A percentile compares a stretch with the other conserved stretches of the same genome.
phyloP scores from a whole-genome alignment of 1,284 basidiomycete genomes.

The Sanghuangporus weigelae region DNA sequence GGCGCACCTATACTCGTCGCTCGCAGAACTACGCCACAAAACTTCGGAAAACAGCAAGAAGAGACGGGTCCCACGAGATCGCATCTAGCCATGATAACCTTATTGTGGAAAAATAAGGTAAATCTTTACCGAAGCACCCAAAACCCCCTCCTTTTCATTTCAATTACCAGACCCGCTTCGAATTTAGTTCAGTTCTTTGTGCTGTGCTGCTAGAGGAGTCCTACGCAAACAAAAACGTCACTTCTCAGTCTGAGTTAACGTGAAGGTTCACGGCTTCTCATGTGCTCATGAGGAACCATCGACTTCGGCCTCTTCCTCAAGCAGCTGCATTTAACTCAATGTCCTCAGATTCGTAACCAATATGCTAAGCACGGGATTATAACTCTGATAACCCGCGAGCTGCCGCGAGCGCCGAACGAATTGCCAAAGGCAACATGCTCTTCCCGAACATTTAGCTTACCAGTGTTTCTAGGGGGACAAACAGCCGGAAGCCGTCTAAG shows the following conservation, averaged over 20 bases:
- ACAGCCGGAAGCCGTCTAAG: not conserved
- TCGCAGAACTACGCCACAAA: not conserved
- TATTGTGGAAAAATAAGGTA: not conserved
- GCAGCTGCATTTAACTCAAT: not conserved
- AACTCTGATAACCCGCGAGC: not conserved
- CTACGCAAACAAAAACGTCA: too few species aligned
- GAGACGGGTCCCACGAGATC: not conserved
- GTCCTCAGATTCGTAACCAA: not conserved
- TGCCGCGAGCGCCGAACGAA: not conserved
- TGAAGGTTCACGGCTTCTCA: not conserved
- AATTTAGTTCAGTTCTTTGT: not conserved
- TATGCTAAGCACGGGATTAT: not conserved
- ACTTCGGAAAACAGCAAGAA: not conserved
- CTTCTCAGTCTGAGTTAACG: too few species aligned
- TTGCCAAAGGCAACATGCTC: not conserved
- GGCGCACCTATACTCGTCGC: not conserved
- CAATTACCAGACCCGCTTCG: not conserved
- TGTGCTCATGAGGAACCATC: not conserved
- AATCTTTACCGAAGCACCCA: not conserved
- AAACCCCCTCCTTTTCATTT: not conserved
- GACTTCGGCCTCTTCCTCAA: not conserved
- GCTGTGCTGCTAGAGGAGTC: too few species aligned
- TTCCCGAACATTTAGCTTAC: not conserved
- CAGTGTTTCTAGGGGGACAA: not conserved
- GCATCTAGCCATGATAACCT: not conserved